Evolutionary conservation across 2,329 filamentous ascomycete species (phyloP), one percentile per base, ranked within the genome.

Genomic region (Talaromyces sp.): DNA sequence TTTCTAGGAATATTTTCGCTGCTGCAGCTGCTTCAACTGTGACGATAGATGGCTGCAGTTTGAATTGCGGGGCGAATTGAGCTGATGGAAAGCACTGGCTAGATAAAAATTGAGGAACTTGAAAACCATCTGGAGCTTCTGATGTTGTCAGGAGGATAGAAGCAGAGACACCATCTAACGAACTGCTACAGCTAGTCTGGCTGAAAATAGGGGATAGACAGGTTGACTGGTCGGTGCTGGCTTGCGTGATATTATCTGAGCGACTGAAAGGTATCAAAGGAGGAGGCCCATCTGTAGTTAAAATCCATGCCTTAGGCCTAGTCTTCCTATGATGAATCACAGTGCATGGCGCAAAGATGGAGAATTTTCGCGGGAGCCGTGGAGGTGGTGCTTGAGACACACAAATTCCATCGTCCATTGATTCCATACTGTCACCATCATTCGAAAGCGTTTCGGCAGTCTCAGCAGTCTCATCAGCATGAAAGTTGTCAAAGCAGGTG

Each of bases 1-100:
- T 91, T 73, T 98, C 95, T 10, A 98, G 82, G 67, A 86, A 96
- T 21, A 96, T 85, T 72, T 96, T 97, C 50, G 91, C 89, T 0
- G 90, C 88, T 0, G 91, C 86, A 2, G 88, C 85, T 62, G 84
- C 86, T 75, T 98, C 93, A 0, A 91, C 88, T 0, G 92, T 96
- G 14, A 73, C 57, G 54, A 78, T 75, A 3, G 76, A 76, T 1
- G 75, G 71, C 8, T 54, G 55, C 5, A 62, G n/a, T 38, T 46
- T 56, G n/a, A 49, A 29, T 29, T 24, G 65, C 54, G 32, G 27
- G 14, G 49, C 64, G 41, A 17, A 60, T 35, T 10, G 66, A 60
- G 27, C 56, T 43, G 26, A 64, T 63, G 14, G 62, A 51, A 49
- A 51, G 52, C 55, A 52, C 46, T 56, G 57, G 43, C 59, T 43